A percentile compares a stretch with the other conserved stretches of the same genome.
Evolutionary conservation across 2,329 filamentous ascomycete genomes (phyloP).

Genomic region (Claviceps citrina): DNA sequence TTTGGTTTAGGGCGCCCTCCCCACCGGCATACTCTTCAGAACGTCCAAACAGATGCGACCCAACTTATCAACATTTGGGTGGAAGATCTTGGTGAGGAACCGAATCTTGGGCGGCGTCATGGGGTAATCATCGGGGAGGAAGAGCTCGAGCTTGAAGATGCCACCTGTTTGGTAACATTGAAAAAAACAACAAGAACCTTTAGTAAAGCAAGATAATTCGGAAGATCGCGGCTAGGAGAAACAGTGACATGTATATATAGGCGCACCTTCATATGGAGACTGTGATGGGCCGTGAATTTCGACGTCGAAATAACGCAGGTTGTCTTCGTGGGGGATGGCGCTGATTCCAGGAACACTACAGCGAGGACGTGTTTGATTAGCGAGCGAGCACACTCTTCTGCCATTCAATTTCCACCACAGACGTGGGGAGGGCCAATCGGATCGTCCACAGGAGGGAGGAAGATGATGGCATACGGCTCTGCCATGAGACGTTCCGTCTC

Average conservation of each 20-base stretch:
- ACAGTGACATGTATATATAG: neutral
- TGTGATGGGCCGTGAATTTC: conserved; percentile 83
- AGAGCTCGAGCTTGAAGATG: conserved; percentile 91
- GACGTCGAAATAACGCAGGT: conserved; percentile 95
- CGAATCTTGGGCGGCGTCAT: conserved; percentile 98
- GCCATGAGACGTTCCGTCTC: conserved; percentile 95
- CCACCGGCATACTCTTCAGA: conserved; percentile 64
- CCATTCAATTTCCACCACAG: too few relatives aligned
- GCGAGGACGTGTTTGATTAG: neutral
- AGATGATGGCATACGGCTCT: conserved; percentile 57
- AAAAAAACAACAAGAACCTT: neutral
- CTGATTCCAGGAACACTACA: conserved; percentile 85
- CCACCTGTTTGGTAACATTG: conserved; percentile 35
- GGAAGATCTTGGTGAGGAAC: conserved; percentile 97
- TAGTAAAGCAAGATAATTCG: too few relatives aligned
- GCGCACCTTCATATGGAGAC: conserved; percentile 83
- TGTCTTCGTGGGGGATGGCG: conserved; percentile 89
- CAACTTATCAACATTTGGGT: conserved; percentile 96
- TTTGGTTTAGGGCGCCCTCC: too few relatives aligned
- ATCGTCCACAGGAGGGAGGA: conserved; percentile 3
- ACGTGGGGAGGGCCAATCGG: too few relatives aligned
- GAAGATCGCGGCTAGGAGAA: too few relatives aligned
- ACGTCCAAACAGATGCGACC: conserved; percentile 96
- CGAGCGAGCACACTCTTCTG: neutral
- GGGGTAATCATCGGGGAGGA: conserved; percentile 94